Base-by-base conservation (phyloP, 2,329 filamentous ascomycete genomes). In the Aspergillus sp. region DNA sequence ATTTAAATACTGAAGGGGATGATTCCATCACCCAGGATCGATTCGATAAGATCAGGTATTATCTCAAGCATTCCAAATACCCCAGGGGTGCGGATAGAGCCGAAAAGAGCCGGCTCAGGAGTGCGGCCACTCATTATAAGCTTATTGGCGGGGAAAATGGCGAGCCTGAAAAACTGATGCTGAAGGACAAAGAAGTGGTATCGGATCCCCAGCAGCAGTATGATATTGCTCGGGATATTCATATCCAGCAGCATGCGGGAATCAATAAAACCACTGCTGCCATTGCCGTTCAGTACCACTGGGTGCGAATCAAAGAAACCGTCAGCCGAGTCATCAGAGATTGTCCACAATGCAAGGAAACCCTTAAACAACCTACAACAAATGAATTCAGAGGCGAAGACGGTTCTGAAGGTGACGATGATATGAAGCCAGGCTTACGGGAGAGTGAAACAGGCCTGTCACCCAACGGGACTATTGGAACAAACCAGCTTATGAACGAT, bases 1-100 rank as follows among this genome's bases (percentile, higher is more conserved):
- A 82, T 44, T 61, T 77, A 26, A 75, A 71, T 49, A 69, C 73
- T 32, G 85, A 88, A 58, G 79, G 78, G 57, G 88, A 93, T 63
- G 88, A 93, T 65, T 84, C 88, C 64, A 85, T 91, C 58, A 90
- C 86, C 67, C 90, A 96, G 74, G 90, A 96, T 72, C 88, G 93
- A 56, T 97, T 97, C 75, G 91, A 96, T 75, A 96, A 96, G 76
- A 97, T 97, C 65, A 86, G 90, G 61, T 97, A 88, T 75, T 97
- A 97, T 70, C 82, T 97, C 62, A 94, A 95, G 70, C 89, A 90
- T 66, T 86, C 85, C 61, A 89, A 90, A 67, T 97, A 98, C 67
- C 93, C 93, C 47, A 84, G 85, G 58, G 91, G 90, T 50, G 90
- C 91, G 62, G 90, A 96, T 74, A 82, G 91, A 46, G 90, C 90